These are phyloP conservation scores for Elymus sibiricus DNA, from an alignment of 176 grass and related monocot genomes.

Conservation along the genomic window DNA sequence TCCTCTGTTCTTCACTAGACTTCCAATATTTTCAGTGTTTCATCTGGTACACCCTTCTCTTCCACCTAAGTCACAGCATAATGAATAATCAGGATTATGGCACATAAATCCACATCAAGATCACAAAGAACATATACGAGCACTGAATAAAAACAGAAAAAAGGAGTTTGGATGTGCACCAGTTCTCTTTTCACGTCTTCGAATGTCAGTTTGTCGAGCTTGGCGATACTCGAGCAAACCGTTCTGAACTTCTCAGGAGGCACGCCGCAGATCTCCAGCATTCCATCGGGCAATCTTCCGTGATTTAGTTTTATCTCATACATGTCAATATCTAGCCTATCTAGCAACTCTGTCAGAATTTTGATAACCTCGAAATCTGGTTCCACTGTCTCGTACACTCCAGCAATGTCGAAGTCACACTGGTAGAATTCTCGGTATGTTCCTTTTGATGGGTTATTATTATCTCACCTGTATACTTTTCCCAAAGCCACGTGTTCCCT, in stretches of 20 bases:
- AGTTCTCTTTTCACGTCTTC: conserved; percentile 84
- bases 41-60: no score
- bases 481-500: no score
- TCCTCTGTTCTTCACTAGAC: no score
- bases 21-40: no score
- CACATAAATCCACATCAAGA: not conserved
- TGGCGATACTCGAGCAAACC: conserved; percentile 93
- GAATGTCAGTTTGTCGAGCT: conserved; percentile 87
- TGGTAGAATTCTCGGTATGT: no score
- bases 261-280: conserved; percentile 87
- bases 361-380: no score
- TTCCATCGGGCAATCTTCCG: conserved; percentile 79
- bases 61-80: conserved; percentile 51
- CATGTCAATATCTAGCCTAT: no score
- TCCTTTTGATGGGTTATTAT: no score
- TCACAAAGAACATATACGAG: not conserved
- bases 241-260: conserved; percentile 85
- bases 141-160: not conserved
- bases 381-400: no score
- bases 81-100: not conserved
- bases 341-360: no score
- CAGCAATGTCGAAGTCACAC: no score
- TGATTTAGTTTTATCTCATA: conserved; percentile 61
- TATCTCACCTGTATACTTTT: no score
- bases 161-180: conserved; percentile 36